These are phyloP conservation scores for Psidium friedrichsthalianum DNA, from an alignment of 345 rosid species.

Conservation along the genomic window DNA sequence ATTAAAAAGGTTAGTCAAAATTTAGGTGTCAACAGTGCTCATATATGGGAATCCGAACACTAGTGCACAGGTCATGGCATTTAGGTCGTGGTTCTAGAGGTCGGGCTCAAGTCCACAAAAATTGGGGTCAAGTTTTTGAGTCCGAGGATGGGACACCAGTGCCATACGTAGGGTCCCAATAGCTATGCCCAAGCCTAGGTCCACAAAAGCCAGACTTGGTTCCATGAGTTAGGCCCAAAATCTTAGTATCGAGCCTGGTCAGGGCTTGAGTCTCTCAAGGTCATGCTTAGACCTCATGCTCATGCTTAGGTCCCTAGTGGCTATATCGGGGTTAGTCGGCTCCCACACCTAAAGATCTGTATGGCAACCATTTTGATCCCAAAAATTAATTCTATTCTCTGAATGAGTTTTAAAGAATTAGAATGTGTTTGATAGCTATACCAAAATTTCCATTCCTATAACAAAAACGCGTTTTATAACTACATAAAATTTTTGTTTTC, in stretches of 20 bases:
- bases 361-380: no score
- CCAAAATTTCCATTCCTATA: no score
- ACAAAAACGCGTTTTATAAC: no score
- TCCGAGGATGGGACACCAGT: not conserved
- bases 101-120: not conserved
- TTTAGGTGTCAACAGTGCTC: no score
- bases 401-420: no score
- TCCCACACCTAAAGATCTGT: not conserved
- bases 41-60: not conserved
- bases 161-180: no score
- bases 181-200: not conserved
- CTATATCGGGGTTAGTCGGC: not conserved
- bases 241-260: not conserved
- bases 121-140: no score
- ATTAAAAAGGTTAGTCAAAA: no score
- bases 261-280: not conserved
- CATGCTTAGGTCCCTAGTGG: accelerated
- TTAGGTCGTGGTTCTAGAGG: not conserved
- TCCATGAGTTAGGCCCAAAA: not conserved
- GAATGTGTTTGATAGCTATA: no score
- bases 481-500: no score
- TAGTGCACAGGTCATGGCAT: not conserved
- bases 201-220: not conserved
- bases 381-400: no score
- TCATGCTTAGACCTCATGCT: not conserved